Percentiles rank a stretch among this genome's conserved stretches.
Conservation (phyloP, 345 rosid genomes). For the Reutealis trisperma region DNA sequence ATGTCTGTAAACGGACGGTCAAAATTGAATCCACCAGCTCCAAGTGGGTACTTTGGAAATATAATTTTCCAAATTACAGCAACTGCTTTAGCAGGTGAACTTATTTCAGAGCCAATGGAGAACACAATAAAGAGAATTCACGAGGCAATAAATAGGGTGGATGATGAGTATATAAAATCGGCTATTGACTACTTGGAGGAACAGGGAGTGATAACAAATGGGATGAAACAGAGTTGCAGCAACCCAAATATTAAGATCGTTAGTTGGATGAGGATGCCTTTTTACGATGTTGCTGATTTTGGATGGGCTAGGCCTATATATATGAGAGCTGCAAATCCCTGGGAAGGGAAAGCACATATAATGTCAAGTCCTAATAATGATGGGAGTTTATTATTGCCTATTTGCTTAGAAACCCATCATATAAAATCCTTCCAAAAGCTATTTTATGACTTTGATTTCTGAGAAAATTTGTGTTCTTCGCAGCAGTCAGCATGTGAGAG, state of each 20-base stretch:
- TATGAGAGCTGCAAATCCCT: background rate
- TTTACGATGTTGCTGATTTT: constrained; percentile 11
- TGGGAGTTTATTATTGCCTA: background rate
- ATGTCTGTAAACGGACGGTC: background rate
- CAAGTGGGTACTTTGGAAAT: constrained; percentile 10
- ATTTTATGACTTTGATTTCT: background rate
- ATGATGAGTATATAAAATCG: constrained; percentile 23
- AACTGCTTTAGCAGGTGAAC: constrained; percentile 2
- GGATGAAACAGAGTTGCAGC: background rate
- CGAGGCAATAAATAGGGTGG: constrained; percentile 7
- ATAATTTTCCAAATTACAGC: background rate
- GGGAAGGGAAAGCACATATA: constrained; percentile 7
- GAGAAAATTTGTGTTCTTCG: too few species aligned
- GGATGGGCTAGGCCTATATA: constrained; percentile 7
- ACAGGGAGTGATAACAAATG: background rate
- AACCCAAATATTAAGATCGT: background rate
- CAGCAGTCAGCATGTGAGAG: too few species aligned
- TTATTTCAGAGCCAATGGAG: constrained; percentile 1
- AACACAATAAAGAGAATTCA: background rate
- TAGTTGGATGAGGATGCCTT: constrained; percentile 17
- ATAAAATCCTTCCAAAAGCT: constrained; percentile 22
- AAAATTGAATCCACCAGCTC: constrained; percentile 10
- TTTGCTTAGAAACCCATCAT: constrained; percentile 23
- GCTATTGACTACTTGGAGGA: constrained; percentile 18
- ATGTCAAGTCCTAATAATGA: background rate